A percentile compares a stretch with the other conserved stretches of the same genome.
Evolutionary conservation across 2,329 filamentous ascomycete species (phyloP).

Genomic region (Fusarium sublunatum): DNA sequence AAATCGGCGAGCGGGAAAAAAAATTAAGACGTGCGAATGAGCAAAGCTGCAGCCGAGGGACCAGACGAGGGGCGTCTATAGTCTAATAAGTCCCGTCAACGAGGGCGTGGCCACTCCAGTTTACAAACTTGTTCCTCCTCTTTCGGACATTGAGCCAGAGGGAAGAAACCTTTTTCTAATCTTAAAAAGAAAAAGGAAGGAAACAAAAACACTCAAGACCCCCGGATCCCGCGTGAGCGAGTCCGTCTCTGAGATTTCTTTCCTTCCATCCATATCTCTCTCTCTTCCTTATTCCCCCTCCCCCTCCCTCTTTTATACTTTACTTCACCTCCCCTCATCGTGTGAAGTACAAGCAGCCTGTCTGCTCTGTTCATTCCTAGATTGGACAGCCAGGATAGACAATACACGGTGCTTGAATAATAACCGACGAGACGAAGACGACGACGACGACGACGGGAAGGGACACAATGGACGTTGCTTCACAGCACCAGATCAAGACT

Average conservation of each 20-base stretch:
- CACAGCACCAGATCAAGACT: conserved; percentile 62
- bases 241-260: conserved; percentile 37
- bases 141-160: conserved; percentile 43
- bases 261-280: conserved; percentile 25
- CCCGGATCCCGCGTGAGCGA: conserved; percentile 43
- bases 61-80: conserved; percentile 32
- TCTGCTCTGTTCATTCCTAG: conserved; percentile 34
- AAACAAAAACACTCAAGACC: conserved; percentile 36
- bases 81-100: conserved; percentile 1
- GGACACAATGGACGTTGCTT: conserved; percentile 56
- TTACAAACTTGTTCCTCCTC: conserved; percentile 37
- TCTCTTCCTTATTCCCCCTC: conserved; percentile 5
- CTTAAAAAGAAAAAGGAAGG: conserved; percentile 36
- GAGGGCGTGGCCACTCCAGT: conserved; percentile 37
- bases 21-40: conserved; percentile 40
- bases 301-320: conserved; percentile 8
- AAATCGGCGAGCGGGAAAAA: conserved; percentile 42
- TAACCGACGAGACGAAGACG: conserved; percentile 36
- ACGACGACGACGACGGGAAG: conserved; percentile 37
- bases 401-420: conserved; percentile 24
- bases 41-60: conserved; percentile 39
- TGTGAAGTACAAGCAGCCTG: conserved; percentile 38
- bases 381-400: conserved; percentile 11
- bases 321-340: conserved; percentile 36
- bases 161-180: conserved; percentile 46